A percentile compares a stretch with the other conserved stretches of the same genome.
These are phyloP conservation scores for Cystobasidium onofrii DNA, from an alignment of 768 basidiomycete genomes.

Conservation along the genomic window DNA sequence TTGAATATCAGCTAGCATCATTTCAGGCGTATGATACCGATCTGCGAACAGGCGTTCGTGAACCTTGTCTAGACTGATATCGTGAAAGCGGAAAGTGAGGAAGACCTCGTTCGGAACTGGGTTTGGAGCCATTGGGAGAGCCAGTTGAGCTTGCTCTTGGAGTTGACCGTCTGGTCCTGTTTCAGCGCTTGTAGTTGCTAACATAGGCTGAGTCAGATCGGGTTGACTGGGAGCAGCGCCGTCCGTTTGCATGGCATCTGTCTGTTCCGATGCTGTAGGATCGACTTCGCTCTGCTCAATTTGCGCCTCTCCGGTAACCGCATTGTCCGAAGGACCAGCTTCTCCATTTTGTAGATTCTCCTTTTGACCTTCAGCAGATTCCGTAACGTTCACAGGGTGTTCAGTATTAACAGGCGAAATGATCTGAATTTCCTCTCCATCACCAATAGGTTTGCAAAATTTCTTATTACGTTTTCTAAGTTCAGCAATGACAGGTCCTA, in stretches of 20 bases:
- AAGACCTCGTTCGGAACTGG: slow-evolving; percentile 18
- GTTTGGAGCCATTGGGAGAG: background rate
- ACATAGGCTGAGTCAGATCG: background rate
- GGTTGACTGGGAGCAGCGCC: background rate
- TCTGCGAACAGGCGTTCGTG: slow-evolving; percentile 73
- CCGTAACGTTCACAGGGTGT: background rate
- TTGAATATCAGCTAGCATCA: slow-evolving; percentile 63
- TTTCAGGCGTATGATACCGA: slow-evolving; percentile 74
- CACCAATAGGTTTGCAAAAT: slow-evolving; percentile 64
- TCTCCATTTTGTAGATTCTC: background rate
- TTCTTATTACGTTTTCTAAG: slow-evolving; percentile 86
- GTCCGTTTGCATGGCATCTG: background rate
- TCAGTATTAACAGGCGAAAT: slow-evolving; percentile 4
- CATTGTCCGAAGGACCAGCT: background rate
- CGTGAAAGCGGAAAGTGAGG: slow-evolving; percentile 51
- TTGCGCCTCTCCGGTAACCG: background rate
- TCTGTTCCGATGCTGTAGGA: background rate
- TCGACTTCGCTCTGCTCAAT: background rate
- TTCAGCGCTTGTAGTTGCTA: background rate
- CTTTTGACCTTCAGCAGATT: background rate
- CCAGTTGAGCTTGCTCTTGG: slow-evolving; percentile 1
- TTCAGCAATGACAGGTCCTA: slow-evolving; percentile 80
- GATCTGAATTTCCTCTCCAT: slow-evolving; percentile 27
- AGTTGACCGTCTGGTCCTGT: background rate
- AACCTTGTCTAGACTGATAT: slow-evolving; percentile 89